Base-by-base conservation (phyloP, 225 moss, liverwort and hornwort genomes). In the Neckera pumila region DNA sequence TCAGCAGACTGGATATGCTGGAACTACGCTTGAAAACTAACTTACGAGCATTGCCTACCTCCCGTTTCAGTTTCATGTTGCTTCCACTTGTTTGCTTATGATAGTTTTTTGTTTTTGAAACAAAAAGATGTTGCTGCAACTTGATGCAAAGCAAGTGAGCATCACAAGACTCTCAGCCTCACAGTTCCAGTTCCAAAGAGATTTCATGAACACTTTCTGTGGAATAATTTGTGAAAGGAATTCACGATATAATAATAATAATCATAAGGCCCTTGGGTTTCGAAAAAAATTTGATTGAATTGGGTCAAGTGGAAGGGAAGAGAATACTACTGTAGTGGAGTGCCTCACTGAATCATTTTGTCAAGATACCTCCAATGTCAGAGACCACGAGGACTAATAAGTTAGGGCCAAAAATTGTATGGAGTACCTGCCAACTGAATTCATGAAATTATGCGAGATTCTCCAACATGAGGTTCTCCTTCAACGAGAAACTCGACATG, bases 391-490 rank as follows among this genome's bases (percentile, higher is more conserved):
- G n/a, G n/a, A n/a, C n/a, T n/a, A n/a, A n/a, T n/a, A n/a, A 28
- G 25, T 14, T 14, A 16, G 12, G 80, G 28, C 31, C 63, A 16
- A n/a, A 16, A n/a, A 3, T 1, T 5, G 26, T 77, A 10, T 38
- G 13, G 10, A 42, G 51, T 80, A 57, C 80, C 66, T 57, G 27
- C 53, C 7, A 22, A n/a, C n/a, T n/a, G n/a, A n/a, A 25, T 49
- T 57, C 26, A 2, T 13, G 79, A 64, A 34, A 28, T n/a, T n/a
- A 23, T 38, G 38, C 4, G 2, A 89, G 73, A 91, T 91, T 89
- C 91, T 33, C 9, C 73, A 89, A 72, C 14, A 38, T 86, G 86
- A 83, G 88, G 90, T 76, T 76, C 81, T 85, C 88, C 60, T 88
- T 85, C 16, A 19, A 23, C 14, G 26, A 0, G 47, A 85, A 71